Evolutionary conservation across 2,329 filamentous ascomycete genomes (phyloP), one percentile per base, ranked within the genome.

Genomic region (Chrysosporium queenslandicum): DNA sequence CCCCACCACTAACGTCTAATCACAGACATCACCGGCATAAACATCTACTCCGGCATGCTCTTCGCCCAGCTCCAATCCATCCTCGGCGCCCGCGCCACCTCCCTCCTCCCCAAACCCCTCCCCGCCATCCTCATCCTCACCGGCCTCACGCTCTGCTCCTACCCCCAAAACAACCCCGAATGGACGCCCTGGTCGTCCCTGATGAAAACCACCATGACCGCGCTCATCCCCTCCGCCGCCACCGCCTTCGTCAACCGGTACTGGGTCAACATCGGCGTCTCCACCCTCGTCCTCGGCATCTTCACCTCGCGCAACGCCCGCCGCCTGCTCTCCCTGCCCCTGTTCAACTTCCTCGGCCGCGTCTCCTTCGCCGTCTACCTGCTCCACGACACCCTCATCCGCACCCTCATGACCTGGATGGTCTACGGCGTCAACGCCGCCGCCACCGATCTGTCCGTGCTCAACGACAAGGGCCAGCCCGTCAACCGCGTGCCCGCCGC

Each of bases 341-440:
- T 63, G 9, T 59, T 62, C 55, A 61, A 58, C 20, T 64, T 60
- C 53, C 51, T 64, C 5, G 62, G 62, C 25, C 55, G 59, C 2
- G 55, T 60, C 4, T 63, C 60, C 21, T 63, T 64, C 51, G 56
- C 60, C 9, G 57, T 64, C 4, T 64, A 64, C 55, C 54, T 64
- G 11, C 52, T 64, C 4, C 62, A 63, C 53, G 56, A 60, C 37
- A 58, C 58, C 1, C 47, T 63, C 1, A 59, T 63, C 29, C 55
- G 59, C 6, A 59, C 58, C 4, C 30, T 63, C 7, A 49, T 63
- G 29, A 54, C 57, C 12, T 62, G 59, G 60, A 46, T 64, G 47
- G 42, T 63, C 3, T 63, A 61, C 42, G 55, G 58, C 21, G 25
- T 29, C 42, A 48, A 42, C 29, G 49, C 41, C 16, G 23, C 20